Evolutionary conservation across 768 basidiomycete genomes (phyloP).

Genomic region (Suillus subluteus): DNA sequence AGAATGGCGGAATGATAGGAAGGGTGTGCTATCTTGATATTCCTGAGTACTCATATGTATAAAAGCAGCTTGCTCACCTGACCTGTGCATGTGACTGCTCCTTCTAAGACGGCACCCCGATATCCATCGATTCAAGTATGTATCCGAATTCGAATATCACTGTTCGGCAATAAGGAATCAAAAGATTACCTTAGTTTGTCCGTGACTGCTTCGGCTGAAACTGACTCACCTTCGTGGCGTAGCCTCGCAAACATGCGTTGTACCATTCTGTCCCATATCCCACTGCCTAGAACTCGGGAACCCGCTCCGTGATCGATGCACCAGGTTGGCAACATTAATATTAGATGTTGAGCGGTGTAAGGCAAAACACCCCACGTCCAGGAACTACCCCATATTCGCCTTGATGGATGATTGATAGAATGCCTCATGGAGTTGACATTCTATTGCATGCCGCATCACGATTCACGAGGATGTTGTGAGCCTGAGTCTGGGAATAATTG

Average conservation of each 20-base stretch:
- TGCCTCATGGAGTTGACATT: too few species aligned
- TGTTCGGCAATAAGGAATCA: background rate
- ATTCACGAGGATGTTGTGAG: too few species aligned
- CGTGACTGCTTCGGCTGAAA: background rate
- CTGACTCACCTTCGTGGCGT: background rate
- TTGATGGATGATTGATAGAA: background rate
- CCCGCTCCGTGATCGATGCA: background rate
- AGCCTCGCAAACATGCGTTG: background rate
- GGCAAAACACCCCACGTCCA: background rate
- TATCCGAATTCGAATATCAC: background rate
- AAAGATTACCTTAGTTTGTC: background rate
- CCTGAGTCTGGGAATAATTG: background rate
- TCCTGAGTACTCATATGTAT: background rate
- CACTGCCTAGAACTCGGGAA: background rate
- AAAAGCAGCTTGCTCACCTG: background rate
- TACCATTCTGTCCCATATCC: background rate
- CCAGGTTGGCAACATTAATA: background rate
- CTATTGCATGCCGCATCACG: background rate
- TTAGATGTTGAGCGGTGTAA: background rate
- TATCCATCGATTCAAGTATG: background rate
- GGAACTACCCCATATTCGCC: background rate
- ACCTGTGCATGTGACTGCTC: conserved; percentile 6
- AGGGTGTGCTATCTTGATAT: background rate
- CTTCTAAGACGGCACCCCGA: background rate
- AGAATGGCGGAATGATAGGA: background rate